phyloP scores from a whole-genome alignment of 768 basidiomycete species.

The Trametes cinnabarina region DNA sequence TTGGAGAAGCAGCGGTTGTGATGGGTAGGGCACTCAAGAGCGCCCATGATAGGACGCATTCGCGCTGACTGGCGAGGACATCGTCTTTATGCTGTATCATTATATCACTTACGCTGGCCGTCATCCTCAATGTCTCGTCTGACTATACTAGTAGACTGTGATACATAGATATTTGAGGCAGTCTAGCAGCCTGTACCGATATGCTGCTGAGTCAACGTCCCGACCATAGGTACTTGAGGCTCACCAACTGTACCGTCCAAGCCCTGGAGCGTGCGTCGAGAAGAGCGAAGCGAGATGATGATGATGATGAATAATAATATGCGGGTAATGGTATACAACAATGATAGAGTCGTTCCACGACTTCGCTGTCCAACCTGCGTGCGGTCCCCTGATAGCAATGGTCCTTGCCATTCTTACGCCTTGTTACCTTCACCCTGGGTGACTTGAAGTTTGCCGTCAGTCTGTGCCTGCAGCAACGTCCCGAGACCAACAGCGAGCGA shows the following conservation, averaged over 20 bases:
- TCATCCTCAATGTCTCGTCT: too few species aligned
- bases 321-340: background rate
- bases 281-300: too few species aligned
- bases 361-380: background rate
- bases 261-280: too few species aligned
- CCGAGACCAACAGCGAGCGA: conserved; percentile 78
- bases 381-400: background rate
- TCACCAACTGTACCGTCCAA: background rate
- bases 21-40: conserved; percentile 15
- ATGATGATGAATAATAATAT: conserved; percentile 3
- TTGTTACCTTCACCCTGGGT: conserved; percentile 3
- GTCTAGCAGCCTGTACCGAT: too few species aligned
- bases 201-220: too few species aligned
- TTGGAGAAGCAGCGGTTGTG: conserved; percentile 16
- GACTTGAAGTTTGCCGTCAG: conserved; percentile 21
- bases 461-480: conserved; percentile 45
- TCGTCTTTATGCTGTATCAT: too few species aligned
- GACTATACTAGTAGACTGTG: too few species aligned
- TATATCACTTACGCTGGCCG: too few species aligned
- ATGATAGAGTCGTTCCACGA: conserved; percentile 2
- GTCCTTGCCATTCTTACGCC: background rate
- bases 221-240: too few species aligned
- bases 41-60: conserved; percentile 11
- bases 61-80: background rate
- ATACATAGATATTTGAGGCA: too few species aligned